Conservation (phyloP, 306 rosid species). For the Mimosa pudica region DNA sequence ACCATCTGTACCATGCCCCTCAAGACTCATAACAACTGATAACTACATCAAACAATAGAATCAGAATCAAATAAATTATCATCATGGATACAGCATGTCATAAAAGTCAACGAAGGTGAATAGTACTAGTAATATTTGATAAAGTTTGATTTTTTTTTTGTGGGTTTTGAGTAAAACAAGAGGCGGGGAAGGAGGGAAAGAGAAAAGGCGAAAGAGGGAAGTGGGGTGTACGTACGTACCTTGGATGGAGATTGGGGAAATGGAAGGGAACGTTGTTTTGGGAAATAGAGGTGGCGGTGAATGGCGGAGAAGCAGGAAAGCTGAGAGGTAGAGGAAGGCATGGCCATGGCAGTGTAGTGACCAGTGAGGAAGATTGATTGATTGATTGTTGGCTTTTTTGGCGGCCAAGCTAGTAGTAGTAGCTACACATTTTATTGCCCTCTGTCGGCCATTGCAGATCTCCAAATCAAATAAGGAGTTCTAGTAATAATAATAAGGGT, state of each 20-base stretch:
- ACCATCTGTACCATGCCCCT: slow-evolving; percentile 50
- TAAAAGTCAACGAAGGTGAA: neutral
- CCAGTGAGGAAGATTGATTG: too few relatives aligned
- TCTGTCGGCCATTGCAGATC: neutral
- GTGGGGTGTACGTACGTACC: slow-evolving; percentile 42
- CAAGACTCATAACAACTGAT: slow-evolving; percentile 56
- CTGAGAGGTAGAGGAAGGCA: slow-evolving; percentile 59
- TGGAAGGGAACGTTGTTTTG: slow-evolving; percentile 35
- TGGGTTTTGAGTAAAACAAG: neutral
- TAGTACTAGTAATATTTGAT: neutral
- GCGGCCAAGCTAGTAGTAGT: too few relatives aligned
- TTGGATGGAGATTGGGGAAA: slow-evolving; percentile 48
- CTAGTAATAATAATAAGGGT: too few relatives aligned
- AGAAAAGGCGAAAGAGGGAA: neutral
- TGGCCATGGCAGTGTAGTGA: slow-evolving; percentile 40
- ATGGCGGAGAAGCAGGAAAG: slow-evolving; percentile 57
- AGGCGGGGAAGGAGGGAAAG: neutral
- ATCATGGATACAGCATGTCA: too few relatives aligned
- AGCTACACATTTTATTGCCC: neutral
- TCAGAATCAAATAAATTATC: slow-evolving; percentile 26
- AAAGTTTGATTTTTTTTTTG: neutral
- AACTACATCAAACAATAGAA: slow-evolving; percentile 50
- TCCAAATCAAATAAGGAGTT: neutral
- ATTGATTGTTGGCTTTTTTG: too few relatives aligned
- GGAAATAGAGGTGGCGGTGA: slow-evolving; percentile 46